Base-by-base conservation (phyloP, 2,329 filamentous ascomycete species). In the Mycocentrospora acerina region DNA sequence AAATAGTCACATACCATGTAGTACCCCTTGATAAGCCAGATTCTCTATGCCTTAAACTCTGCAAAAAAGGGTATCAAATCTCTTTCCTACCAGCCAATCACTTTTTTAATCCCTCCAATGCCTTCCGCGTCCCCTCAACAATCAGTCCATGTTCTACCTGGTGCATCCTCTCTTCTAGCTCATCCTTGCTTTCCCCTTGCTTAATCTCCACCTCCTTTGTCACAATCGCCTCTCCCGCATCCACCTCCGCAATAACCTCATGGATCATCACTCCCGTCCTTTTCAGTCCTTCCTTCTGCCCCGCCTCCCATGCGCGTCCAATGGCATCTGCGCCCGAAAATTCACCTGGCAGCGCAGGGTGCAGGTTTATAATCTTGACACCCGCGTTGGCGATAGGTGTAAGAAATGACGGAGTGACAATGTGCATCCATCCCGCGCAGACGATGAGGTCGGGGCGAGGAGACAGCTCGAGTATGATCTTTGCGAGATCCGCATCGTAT, bases 231-330 rank as follows among this genome's bases (percentile, higher is more conserved):
- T 79, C 74, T 2, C 90, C 90, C 58, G 85, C 79, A 70, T 95
- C 90, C 37, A 95, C 88, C 64, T 91, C 81, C 7, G 62, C 61
- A 55, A 76, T 75, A 12, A 95, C 89, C 67, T 90, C 85, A 70
- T 95, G 90, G 12, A 89, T 82, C 90, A 95, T 95, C 37, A 94
- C 83, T 1, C 90, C 90, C 0, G 81, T 90, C 49, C 76, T 78
- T 49, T 78, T 77, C 51, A 86, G 77, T 55, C 83, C 79, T 8
- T 88, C 78, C 48, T 77, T 78, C 60, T 82, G 68, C 62, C 86
- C 90, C 40, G 88, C 88, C 31, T 80, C 76, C 68, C 82, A 89
- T 3, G 90, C 88, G 16, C 88, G 76, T 55, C 86, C 81, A 54
- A 95, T 94, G 12, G 89, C 90, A 50, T 78, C 69, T 49, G 82